A percentile compares a stretch with the other conserved stretches of the same genome.
phyloP scores from a whole-genome alignment of 1,284 basidiomycete genomes.

The Leccinum griseonigrum region DNA sequence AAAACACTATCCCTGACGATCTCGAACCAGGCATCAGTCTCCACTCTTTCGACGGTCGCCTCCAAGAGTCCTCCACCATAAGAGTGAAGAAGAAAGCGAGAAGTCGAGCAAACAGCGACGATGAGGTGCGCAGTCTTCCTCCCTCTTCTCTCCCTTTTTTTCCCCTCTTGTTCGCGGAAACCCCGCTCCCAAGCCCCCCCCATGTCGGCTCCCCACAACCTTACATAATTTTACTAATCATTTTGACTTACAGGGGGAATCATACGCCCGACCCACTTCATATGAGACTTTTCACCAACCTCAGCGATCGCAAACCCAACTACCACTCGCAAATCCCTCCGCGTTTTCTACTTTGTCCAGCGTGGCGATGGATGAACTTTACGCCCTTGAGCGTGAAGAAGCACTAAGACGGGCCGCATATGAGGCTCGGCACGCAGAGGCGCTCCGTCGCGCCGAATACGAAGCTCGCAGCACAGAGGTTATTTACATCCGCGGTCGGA shows the following conservation, averaged over 20 bases:
- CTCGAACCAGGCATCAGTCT: slow-evolving; percentile 28
- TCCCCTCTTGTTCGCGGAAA: background rate
- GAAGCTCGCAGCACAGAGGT: slow-evolving; percentile 62
- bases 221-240: slow-evolving; percentile 23
- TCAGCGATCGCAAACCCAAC: slow-evolving; percentile 40
- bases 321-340: slow-evolving; percentile 40
- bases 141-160: slow-evolving; percentile 2
- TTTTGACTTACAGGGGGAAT: slow-evolving; percentile 45
- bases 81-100: slow-evolving; percentile 68
- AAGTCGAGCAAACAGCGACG: slow-evolving; percentile 75
- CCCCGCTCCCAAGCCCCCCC: slow-evolving; percentile 8
- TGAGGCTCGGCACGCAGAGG: slow-evolving; percentile 77
- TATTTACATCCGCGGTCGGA: slow-evolving; percentile 42
- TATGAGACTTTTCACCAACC: slow-evolving; percentile 45
- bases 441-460: slow-evolving; percentile 77
- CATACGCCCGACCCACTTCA: slow-evolving; percentile 68
- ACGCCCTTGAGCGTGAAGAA: slow-evolving; percentile 83
- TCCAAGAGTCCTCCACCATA: slow-evolving; percentile 28
- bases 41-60: slow-evolving; percentile 26
- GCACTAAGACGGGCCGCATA: slow-evolving; percentile 82
- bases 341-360: slow-evolving; percentile 74
- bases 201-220: slow-evolving; percentile 20
- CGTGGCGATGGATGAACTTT: slow-evolving; percentile 83
- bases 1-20: slow-evolving; percentile 38
- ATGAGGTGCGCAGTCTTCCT: slow-evolving; percentile 53